Evolutionary conservation across 73 alveolate genomes (phyloP), one percentile per base, ranked within the genome.

Genomic region (Blepharisma stoltei): DNA sequence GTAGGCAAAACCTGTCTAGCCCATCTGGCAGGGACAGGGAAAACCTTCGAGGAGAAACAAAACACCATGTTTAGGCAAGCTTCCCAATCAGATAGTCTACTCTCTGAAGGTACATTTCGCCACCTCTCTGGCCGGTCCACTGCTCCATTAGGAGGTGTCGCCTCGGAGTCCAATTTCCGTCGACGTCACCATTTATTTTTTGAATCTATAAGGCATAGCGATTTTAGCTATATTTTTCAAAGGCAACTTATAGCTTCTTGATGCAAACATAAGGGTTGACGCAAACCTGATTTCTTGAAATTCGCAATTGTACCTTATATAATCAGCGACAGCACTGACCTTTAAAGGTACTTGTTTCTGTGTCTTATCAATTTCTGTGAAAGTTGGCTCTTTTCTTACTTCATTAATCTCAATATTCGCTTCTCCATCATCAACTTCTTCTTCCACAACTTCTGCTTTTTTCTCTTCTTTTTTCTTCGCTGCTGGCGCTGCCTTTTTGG

Each of bases 201-300:
- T 32, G 45, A 69, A 69, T 43, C 27, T 69, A 69, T 69, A 69
- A n/a, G 55, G 55, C 78, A 96, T 86, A 4, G 95, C 91, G 37
- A 94, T 96, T 85, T 86, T 78, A 20, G 97, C 84, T 50, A 95
- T 78, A 78, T 96, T 96, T 87, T 92, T 96, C 66, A 96, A 77
- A 65, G 87, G 88, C 83, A 96, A 94, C 70, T 96, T 95, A 81
- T 88, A 95, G 76, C 93, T 87, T 66, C 99, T 86, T 6, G 99
- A 82, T 6, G 98, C 98, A 67, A 89, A 96, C 99, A 94, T 96
- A 44, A 96, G 90, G 7, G 99, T 96, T 18, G 98, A 98, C 78
- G 87, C 94, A 88, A 96, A 96, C 71, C 84, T 83, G 38, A 96
- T 81, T 71, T 88, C 89, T 80, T 92, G 92, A 6, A 86, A 67